Evolutionary conservation across 2,329 filamentous ascomycete genomes (phyloP), one percentile per base, ranked within the genome.

Genomic region (Paecilomyces fulvus): DNA sequence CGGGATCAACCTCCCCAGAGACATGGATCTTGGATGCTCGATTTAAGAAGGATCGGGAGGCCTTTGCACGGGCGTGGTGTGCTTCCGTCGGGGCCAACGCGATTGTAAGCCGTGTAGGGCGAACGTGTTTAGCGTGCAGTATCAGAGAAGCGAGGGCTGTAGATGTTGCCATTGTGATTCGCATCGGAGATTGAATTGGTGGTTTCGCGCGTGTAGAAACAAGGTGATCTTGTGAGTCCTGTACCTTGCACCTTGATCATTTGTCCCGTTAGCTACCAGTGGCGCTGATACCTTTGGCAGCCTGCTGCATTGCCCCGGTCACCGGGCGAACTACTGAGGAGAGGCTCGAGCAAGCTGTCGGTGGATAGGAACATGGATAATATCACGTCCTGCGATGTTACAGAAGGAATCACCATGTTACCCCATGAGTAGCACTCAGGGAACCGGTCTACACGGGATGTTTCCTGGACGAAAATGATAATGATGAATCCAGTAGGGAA

Each of bases 51-150:
- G 65, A 68, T 12, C 72, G 70, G 57, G 75, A 77, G 59, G 67
- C 71, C 0, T 71, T 76, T 54, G 74, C 67, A 6, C 68, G 75
- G 21, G 73, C 75, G 2, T 78, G 75, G 75, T 77, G 75, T 59
- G 70, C 74, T 9, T 68, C 73, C 31, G 67, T 72, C 30, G 75
- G 73, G 11, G 67, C 66, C 46, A 65, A 74, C 63, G 74, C 75
- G 3, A 64, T 77, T 30, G 68, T 77, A 54, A 70, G 74, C 23
- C 66, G 74, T 14, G 67, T 65, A 11, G 71, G 72, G n/a, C 63
- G 69, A 53, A 72, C 68, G 2, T 74, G 73, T 57, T 56, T 75
- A 33, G 69, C 70, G 7, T 77, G 75, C 58, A 75, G 72, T 61
- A 70, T 77, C 11, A 65, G 75, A 20, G 73, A 77, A 62, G 74